Conservation (phyloP, 106 monocot species). For the Acorus gramineus region DNA sequence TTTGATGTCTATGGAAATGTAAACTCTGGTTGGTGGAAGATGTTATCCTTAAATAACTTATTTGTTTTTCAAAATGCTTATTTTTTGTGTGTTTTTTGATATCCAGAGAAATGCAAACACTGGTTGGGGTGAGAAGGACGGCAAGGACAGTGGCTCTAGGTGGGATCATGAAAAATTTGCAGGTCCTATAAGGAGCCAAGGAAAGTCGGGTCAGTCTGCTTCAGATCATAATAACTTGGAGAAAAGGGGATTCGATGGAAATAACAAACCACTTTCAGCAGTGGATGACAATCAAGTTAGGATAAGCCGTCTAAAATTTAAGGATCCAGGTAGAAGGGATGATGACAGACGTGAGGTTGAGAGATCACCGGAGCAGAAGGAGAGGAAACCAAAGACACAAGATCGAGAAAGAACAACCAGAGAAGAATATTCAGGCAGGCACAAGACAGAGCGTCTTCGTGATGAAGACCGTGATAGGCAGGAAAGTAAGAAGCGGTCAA, state of each 20-base stretch:
- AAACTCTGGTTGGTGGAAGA: too few relatives aligned
- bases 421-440: constrained; percentile 9
- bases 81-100: not conserved
- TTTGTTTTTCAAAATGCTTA: not conserved
- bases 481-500: constrained; percentile 10
- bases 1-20: too few relatives aligned
- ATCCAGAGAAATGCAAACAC: constrained; percentile 41
- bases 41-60: not conserved
- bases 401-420: not conserved
- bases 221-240: not conserved
- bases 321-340: not conserved
- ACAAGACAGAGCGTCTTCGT: constrained; percentile 5
- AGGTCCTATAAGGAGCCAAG: constrained; percentile 16
- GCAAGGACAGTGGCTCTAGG: constrained; percentile 12
- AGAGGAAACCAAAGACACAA: constrained; percentile 10
- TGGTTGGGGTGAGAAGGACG: constrained; percentile 42
- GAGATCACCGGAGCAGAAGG: constrained; percentile 1
- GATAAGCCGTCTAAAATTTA: too few relatives aligned
- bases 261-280: constrained; percentile 1
- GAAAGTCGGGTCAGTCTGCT: not conserved
- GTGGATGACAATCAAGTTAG: constrained; percentile 5
- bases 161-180: constrained; percentile 36
- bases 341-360: not conserved
- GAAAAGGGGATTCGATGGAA: not conserved
- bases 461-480: constrained; percentile 1